Evolutionary conservation across 1,139 yeast genomes (phyloP).

Genomic region (Taphrina deformans): DNA sequence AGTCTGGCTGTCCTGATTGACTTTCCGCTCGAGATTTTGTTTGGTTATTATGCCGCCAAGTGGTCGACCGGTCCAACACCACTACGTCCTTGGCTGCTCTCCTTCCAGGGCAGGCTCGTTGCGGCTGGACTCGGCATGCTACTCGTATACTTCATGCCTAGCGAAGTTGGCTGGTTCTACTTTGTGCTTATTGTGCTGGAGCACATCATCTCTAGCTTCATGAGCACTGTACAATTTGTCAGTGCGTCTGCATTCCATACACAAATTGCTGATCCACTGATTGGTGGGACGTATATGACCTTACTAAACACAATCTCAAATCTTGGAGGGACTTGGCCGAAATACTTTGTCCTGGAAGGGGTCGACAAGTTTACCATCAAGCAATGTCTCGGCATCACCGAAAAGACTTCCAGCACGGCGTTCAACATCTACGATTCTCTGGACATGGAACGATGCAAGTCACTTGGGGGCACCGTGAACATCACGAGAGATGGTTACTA

Average conservation of each 20-base stretch:
- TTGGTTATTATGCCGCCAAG: constrained; percentile 93
- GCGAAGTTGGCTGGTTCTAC: constrained; percentile 54
- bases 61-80: constrained; percentile 81
- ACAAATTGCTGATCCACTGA: constrained; percentile 87
- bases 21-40: constrained; percentile 91
- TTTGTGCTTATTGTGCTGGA: constrained; percentile 72
- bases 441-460: constrained; percentile 55
- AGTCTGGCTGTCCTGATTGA: constrained; percentile 90
- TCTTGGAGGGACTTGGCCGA: constrained; percentile 98
- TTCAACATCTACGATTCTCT: constrained; percentile 49
- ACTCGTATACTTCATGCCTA: constrained; percentile 72
- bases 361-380: constrained; percentile 70
- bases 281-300: constrained; percentile 98
- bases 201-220: constrained; percentile 82
- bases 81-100: constrained; percentile 84
- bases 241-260: constrained; percentile 94
- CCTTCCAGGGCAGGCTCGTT: constrained; percentile 76
- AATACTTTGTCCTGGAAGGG: constrained; percentile 68
- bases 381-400: constrained; percentile 10
- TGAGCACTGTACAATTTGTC: constrained; percentile 94
- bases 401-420: constrained; percentile 33
- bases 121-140: constrained; percentile 78
- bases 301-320: constrained; percentile 87
- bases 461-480: constrained; percentile 57
- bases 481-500: constrained; percentile 78